Evolutionary conservation across 495 filamentous ascomycete genomes (phyloP).

Genomic region (Neurospora cerealis): DNA sequence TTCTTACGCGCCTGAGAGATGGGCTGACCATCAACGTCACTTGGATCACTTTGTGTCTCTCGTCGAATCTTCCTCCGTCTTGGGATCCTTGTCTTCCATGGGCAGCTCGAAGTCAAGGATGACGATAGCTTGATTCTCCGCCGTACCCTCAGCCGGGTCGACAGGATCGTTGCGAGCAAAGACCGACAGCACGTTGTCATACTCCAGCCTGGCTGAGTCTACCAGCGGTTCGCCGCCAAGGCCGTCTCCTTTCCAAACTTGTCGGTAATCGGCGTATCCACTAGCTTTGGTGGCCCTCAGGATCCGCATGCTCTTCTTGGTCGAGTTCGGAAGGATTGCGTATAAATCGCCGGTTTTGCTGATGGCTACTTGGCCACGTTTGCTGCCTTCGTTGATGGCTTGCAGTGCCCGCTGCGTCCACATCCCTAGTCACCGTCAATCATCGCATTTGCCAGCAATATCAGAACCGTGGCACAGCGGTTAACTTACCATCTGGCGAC

Average conservation of each 20-base stretch:
- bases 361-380: conserved; percentile 26
- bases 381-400: conserved; percentile 19
- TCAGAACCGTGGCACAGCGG: neutral
- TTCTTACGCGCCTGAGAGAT: neutral
- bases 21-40: neutral
- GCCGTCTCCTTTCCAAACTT: conserved; percentile 23
- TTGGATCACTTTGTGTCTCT: neutral
- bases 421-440: conserved; percentile 7
- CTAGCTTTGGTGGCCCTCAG: conserved; percentile 18
- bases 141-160: neutral
- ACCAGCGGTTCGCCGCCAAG: conserved; percentile 30
- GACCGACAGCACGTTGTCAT: conserved; percentile 28
- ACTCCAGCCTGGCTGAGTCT: conserved; percentile 22
- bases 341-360: conserved; percentile 25
- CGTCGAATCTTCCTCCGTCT: neutral
- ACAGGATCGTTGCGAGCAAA: conserved; percentile 17
- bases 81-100: neutral
- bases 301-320: conserved; percentile 17
- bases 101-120: conserved; percentile 29
- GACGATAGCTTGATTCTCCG: conserved; percentile 12
- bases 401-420: conserved; percentile 23
- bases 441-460: neutral
- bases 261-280: conserved; percentile 19
- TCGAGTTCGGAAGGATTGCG: conserved; percentile 25
- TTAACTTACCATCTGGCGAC: conserved; percentile 22